A percentile compares a stretch with the other conserved stretches of the same genome.
Conservation (phyloP, 2,329 filamentous ascomycete genomes). For the Anisogramma anomala region DNA sequence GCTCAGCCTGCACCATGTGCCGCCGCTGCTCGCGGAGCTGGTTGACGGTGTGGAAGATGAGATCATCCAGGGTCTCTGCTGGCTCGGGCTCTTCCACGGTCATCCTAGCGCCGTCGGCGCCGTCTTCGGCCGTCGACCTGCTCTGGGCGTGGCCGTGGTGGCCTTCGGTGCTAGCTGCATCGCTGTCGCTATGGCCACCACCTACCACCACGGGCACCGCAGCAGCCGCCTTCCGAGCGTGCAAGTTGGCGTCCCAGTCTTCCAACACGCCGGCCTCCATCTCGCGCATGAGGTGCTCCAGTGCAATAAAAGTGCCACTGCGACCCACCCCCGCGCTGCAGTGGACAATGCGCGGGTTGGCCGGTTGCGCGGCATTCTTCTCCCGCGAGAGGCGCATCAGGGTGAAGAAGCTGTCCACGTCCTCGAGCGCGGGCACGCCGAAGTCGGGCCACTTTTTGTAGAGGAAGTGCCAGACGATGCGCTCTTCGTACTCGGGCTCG, state of each 20-base stretch:
- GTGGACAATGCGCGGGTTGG: conserved; percentile 70
- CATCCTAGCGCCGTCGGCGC: too few relatives aligned
- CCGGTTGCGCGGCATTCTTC: conserved; percentile 36
- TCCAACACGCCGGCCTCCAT: conserved; percentile 62
- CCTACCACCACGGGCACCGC: neutral
- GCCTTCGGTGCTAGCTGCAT: conserved; percentile 16
- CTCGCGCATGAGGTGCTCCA: conserved; percentile 84
- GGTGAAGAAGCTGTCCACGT: conserved; percentile 56
- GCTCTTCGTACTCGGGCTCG: conserved; percentile 34
- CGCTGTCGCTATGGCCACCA: conserved; percentile 3
- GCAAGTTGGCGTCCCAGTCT: conserved; percentile 25
- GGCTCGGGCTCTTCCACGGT: too few relatives aligned
- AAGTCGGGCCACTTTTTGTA: conserved; percentile 89
- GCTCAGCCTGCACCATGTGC: conserved; percentile 88
- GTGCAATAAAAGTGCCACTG: conserved; percentile 87
- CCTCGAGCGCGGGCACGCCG: conserved; percentile 60
- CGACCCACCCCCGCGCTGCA: conserved; percentile 89
- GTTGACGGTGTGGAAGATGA: conserved; percentile 70
- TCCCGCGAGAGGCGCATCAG: conserved; percentile 57
- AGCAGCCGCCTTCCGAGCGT: neutral
- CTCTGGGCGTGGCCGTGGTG: conserved; percentile 8
- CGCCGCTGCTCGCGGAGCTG: conserved; percentile 73
- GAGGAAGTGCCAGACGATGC: conserved; percentile 69
- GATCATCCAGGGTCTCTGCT: conserved; percentile 36
- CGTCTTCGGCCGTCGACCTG: conserved; percentile 21